Percentiles rank a stretch among this genome's conserved stretches.
Conservation (phyloP, 176 grass and related monocot species). For the Areca catechu region DNA sequence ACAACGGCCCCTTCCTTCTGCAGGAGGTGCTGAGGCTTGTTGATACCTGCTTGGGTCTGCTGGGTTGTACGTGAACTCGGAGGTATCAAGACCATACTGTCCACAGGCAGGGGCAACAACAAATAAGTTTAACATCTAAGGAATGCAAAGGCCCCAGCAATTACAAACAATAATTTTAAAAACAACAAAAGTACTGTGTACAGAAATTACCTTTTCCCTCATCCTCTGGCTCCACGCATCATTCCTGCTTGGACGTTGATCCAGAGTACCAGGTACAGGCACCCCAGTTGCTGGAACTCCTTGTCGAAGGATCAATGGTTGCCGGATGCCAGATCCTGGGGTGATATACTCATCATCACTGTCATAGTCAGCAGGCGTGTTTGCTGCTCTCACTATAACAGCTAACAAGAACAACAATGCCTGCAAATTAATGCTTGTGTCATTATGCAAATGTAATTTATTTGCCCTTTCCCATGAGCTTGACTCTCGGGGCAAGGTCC, state of each 20-base stretch:
- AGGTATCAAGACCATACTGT: slow-evolving; percentile 94
- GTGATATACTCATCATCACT: slow-evolving; percentile 78
- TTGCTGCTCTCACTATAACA: slow-evolving; percentile 74
- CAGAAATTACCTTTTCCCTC: slow-evolving; percentile 74
- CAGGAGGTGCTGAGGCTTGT: slow-evolving; percentile 34
- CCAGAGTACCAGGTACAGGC: slow-evolving; percentile 54
- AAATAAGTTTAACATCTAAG: slow-evolving; percentile 4
- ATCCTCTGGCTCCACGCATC: slow-evolving; percentile 97
- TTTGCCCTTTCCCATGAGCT: no score
- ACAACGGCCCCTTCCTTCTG: slow-evolving; percentile 67
- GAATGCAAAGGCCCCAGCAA: slow-evolving; percentile 1
- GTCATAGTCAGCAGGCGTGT: slow-evolving; percentile 80
- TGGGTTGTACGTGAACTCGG: slow-evolving; percentile 84
- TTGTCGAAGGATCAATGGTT: slow-evolving; percentile 63
- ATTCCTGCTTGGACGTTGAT: slow-evolving; percentile 58
- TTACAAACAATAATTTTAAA: not conserved
- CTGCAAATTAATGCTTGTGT: slow-evolving; percentile 28
- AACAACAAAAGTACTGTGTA: no score
- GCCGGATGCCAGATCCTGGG: slow-evolving; percentile 44
- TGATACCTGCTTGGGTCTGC: slow-evolving; percentile 59
- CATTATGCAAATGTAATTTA: not conserved
- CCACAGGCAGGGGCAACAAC: slow-evolving; percentile 7
- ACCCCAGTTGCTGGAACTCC: slow-evolving; percentile 49
- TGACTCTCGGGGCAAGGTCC: no score
- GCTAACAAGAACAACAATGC: slow-evolving; percentile 71